Evolutionary conservation across 2,329 filamentous ascomycete species (phyloP), one percentile per base, ranked within the genome.

Genomic region (Phaeophleospora eucalypticola): DNA sequence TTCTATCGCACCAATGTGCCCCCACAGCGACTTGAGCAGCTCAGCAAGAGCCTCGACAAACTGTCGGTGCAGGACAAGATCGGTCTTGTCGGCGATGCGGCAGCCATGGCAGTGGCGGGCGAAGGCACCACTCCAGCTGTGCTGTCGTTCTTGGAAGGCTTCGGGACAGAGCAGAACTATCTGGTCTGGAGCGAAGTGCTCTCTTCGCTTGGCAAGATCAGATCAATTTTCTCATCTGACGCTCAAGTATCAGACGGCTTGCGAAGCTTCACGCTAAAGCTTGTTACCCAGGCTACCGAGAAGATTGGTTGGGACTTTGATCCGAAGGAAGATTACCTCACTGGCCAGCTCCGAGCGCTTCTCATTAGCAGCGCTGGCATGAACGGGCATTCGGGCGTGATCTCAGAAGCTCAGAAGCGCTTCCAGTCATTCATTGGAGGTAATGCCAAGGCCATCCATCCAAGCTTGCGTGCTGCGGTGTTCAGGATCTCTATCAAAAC

Each of bases 1-100:
- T 96, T 87, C 70, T 97, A 94, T 72, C 82, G 90, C 51, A 93
- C 91, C 40, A 95, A 95, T 70, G 95, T 97, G 64, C 89, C 93
- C 4, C 83, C 88, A n/a, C 76, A 81, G 53, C 83, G 91, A 39
- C 78, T 98, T 34, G 80, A 80, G 33, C 89, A 89, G 70, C 82
- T 98, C 18, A 86, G 87, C 48, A 79, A 82, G 43, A 83, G 87
- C 58, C 83, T 89, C 14, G 78, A 87, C 57, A 82, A 83, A 57
- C 77, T 98, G 18, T 87, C 78, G 53, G 83, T 86, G 4, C 82
- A 91, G 65, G 93, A 98, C 71, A 95, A 93, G 74, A 95, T 97
- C 59, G 88, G 89, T 34, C 81, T 96, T 43, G 81, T 96, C 49
- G 89, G 88, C 51, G 94, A 95, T 61, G 89, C 91, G 16, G 86